These are phyloP conservation scores for Neovahlkampfia damariscottae DNA, from an alignment of 78 protist genomes.

Conservation along the genomic window DNA sequence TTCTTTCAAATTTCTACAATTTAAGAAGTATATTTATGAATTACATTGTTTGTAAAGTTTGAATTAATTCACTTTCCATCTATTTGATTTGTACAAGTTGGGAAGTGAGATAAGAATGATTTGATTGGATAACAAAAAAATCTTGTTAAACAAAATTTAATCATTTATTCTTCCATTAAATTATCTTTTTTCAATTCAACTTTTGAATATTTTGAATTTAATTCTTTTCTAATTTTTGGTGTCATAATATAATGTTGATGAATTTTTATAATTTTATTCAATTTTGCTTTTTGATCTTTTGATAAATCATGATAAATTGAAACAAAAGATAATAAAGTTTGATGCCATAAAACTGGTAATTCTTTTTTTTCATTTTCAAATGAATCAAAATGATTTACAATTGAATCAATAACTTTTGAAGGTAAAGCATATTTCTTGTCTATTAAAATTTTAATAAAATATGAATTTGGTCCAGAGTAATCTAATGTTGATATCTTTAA, in stretches of 20 bases:
- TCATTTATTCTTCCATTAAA: too few species aligned
- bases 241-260: slow-evolving; percentile 74
- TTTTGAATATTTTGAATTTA: slow-evolving; percentile 23
- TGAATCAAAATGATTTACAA: slow-evolving; percentile 55
- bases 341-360: slow-evolving; percentile 89
- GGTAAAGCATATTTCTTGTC: slow-evolving; percentile 89
- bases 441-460: slow-evolving; percentile 56
- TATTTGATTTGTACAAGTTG: too few species aligned
- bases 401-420: slow-evolving; percentile 62
- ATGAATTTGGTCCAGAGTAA: neutral
- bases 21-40: too few species aligned
- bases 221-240: slow-evolving; percentile 68
- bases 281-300: slow-evolving; percentile 54
- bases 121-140: too few species aligned
- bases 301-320: slow-evolving; percentile 76
- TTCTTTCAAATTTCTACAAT: too few species aligned
- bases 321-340: slow-evolving; percentile 60
- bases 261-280: slow-evolving; percentile 34
- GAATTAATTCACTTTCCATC: too few species aligned
- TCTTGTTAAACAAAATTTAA: too few species aligned
- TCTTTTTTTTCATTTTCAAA: slow-evolving; percentile 20
- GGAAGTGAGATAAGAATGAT: too few species aligned
- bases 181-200: neutral
- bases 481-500: slow-evolving; percentile 43
- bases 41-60: too few species aligned